Base-by-base conservation (phyloP, 148 eudicot species). In the Chenopodium suecicum region DNA sequence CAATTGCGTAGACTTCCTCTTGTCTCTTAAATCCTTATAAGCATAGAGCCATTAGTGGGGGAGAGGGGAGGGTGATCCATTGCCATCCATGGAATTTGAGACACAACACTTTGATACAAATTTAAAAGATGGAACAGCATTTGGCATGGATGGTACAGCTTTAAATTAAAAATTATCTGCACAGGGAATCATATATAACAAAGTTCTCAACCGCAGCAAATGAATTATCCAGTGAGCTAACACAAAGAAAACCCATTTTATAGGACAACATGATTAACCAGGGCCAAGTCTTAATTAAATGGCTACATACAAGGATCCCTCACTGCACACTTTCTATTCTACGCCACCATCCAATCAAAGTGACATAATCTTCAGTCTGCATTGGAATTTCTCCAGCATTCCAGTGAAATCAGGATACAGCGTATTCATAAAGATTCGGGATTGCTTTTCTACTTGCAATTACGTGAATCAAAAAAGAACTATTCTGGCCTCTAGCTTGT, bases 21-120 rank as follows among this genome's bases (percentile, higher is more conserved):
- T 58, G 16, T 68, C 29, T 20, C 22, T 50, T 68, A 37, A 27
- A 56, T 79, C 70, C 69, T 79, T 56, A 41, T 54, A 54, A 70
- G 7, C 56, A 56, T 58, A 3, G 23, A 56, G 12, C 8, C 58
- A 54, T 44, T 23, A 16, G 17, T 2, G n/a, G 54, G 72, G 54
- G 37, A 2, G 32, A 1, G 32, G 41, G 41, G 41, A 6, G 41
- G 4, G 41, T 6, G 7, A 47, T 47, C 11, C 50, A 10, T 9
- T 47, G 50, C 50, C 50, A 47, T 10, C 50, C 11, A 47, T 47
- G 50, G 50, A 47, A 54, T 34, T 37, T 34, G 23, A 4, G 7
- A 19, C 73, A 29, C 12, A 66, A 6, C 70, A 68, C 20, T 4
- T 19, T 32, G 34, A 34, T 7, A 72, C 31, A 14, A 41, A 60